A percentile compares a stretch with the other conserved stretches of the same genome.
Evolutionary conservation across 2,329 filamentous ascomycete species (phyloP).

Genomic region (Paramyrothecium sp.): DNA sequence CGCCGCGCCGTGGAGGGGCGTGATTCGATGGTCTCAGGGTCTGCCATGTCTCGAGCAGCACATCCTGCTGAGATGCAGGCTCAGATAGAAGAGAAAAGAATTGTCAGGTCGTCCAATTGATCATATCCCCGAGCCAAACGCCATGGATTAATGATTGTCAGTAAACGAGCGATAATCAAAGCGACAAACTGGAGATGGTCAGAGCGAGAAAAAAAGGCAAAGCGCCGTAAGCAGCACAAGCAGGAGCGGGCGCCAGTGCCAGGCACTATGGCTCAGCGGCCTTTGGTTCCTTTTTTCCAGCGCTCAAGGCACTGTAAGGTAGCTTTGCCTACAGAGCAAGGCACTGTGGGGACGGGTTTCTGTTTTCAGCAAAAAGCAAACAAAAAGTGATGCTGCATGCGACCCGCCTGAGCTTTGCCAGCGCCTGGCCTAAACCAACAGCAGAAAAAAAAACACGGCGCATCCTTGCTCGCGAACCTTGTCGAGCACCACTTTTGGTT

Average conservation of each 20-base stretch:
- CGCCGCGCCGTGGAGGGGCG: constrained; percentile 22
- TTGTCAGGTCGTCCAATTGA: not conserved
- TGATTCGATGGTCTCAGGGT: constrained; percentile 13
- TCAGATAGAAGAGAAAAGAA: not conserved
- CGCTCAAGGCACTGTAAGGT: no score
- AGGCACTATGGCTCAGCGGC: no score
- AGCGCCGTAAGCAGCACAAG: not conserved
- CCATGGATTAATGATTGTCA: not conserved
- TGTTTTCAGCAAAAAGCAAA: no score
- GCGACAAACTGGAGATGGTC: not conserved
- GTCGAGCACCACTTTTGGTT: not conserved
- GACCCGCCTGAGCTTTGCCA: no score
- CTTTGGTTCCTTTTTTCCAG: no score
- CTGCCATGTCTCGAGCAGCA: constrained; percentile 26
- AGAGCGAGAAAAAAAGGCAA: not conserved
- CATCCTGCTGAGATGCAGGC: constrained; percentile 21
- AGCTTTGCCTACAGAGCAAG: no score
- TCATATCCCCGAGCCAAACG: not conserved
- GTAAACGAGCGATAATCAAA: not conserved
- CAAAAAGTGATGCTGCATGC: no score
- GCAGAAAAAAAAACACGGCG: not conserved
- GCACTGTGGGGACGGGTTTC: no score
- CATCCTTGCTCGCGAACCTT: not conserved
- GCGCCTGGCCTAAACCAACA: not conserved
- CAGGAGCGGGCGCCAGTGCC: no score